These are phyloP conservation scores for Colletotrichum somersetense DNA, from an alignment of 2,329 filamentous ascomycete genomes.

Conservation along the genomic window DNA sequence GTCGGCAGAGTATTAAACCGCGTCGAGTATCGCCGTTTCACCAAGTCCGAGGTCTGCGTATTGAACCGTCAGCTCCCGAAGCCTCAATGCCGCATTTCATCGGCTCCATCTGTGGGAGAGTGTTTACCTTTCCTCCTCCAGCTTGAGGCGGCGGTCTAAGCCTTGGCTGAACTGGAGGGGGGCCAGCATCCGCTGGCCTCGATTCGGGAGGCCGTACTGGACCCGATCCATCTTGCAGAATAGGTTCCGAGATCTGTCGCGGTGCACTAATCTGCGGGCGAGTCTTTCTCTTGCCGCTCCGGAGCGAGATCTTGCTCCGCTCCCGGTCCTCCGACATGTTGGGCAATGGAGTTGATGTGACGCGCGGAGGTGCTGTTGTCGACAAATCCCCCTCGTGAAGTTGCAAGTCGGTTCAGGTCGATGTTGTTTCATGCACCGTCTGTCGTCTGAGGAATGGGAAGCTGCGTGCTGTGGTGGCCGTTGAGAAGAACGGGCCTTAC, in stretches of 20 bases:
- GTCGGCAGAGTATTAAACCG: conserved; percentile 84
- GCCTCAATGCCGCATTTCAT: background rate
- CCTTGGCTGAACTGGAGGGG: conserved; percentile 29
- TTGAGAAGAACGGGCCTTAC: conserved; percentile 27
- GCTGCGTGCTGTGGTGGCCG: conserved; percentile 33
- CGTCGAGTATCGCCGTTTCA: conserved; percentile 94
- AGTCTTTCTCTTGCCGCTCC: conserved; percentile 72
- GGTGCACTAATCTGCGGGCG: conserved; percentile 74
- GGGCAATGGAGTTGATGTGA: conserved; percentile 30
- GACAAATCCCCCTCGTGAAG: conserved; percentile 26
- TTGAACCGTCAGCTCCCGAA: conserved; percentile 9
- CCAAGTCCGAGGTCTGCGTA: conserved; percentile 78
- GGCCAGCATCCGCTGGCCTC: conserved; percentile 38
- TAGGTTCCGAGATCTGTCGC: conserved; percentile 72
- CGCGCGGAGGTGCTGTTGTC: background rate
- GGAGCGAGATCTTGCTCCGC: conserved; percentile 71
- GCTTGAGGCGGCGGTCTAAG: conserved; percentile 61
- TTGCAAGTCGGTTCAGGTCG: conserved; percentile 7
- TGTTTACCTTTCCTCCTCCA: conserved; percentile 67
- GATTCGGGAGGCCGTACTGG: conserved; percentile 45
- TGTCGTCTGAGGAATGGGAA: conserved; percentile 24
- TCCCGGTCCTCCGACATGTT: conserved; percentile 69
- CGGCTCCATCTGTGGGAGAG: background rate
- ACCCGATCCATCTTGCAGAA: conserved; percentile 60
- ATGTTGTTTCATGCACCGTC: conserved; percentile 37